Evolutionary conservation across 345 rosid species (phyloP), one percentile per base, ranked within the genome.

Genomic region (Barbarea vulgaris): DNA sequence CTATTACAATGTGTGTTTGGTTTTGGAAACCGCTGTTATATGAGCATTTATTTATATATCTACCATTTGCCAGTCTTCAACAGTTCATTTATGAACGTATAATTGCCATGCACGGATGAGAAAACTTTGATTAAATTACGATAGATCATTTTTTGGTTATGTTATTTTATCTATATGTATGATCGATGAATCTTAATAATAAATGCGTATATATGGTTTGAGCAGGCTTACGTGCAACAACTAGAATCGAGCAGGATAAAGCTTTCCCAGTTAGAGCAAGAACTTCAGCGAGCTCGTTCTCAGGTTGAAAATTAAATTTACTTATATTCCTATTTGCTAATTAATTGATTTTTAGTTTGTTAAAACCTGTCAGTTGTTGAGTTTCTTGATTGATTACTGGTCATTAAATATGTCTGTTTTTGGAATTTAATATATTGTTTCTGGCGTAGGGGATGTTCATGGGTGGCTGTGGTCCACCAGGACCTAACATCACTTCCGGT

Each of bases 191-290:
- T 25, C 10, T 12, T 15, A 15, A 2, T 60, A 60, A 68, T 48
- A 68, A 75, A 68, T 41, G 55, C 7, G 12, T 28, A 19, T 31
- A 21, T 57, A 4, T 77, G n/a, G 71, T 34, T 75, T 39, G 69
- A 51, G 77, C 83, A 94, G 98, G 99, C 97, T 53, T 95, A 95
- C 78, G 99, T 95, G 53, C 99, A 95, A 76, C 97, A 95, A 79
- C 88, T 95, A 77, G 99, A 95, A 81, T 64, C 97, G 14, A 90
- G 99, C 63, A 90, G 97, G 72, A 87, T 91, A 44, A 95, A 90
- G 82, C 92, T 95, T 51, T 66, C 85, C 58, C 99, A 95, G 75
- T 60, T 95, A 24, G 99, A 95, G 77, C 99, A 95, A 85, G 97
- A 95, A 48, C 96, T 95, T 70, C 99, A 95, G 56, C 83, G 99